Conservation (phyloP, 371 early-diverging fungal genomes). For the Conidiobolus incongruus region DNA sequence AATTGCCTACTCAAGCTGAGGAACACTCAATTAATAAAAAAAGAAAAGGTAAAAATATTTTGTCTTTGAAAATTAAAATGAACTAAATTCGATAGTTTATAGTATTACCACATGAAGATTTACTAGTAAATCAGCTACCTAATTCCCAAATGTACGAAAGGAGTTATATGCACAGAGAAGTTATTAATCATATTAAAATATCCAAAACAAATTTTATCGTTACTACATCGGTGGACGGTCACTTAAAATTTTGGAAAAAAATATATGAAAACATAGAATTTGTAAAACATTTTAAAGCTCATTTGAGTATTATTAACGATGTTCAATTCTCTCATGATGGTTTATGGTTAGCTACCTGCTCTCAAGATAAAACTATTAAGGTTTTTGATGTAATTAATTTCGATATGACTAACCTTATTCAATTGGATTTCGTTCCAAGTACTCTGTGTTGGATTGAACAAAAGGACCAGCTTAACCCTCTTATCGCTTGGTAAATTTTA, state of each 20-base stretch:
- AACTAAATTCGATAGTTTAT: background rate
- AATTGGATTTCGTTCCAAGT: conserved; percentile 46
- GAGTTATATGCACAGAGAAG: conserved; percentile 88
- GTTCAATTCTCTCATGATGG: conserved; percentile 53
- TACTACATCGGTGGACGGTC: conserved; percentile 86
- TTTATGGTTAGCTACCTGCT: conserved; percentile 54
- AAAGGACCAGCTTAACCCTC: conserved; percentile 54
- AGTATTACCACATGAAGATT: conserved; percentile 47
- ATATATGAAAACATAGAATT: conserved; percentile 82
- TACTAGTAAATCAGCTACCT: conserved; percentile 56
- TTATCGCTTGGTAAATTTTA: conserved; percentile 54
- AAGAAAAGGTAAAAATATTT: no score
- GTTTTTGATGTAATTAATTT: conserved; percentile 89
- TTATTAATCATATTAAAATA: conserved; percentile 46
- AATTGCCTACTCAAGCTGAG: no score
- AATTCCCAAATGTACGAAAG: conserved; percentile 72
- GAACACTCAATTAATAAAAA: no score
- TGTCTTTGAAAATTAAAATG: background rate
- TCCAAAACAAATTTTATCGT: conserved; percentile 79
- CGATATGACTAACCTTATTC: conserved; percentile 92
- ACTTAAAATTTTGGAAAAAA: conserved; percentile 97
- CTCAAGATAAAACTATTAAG: conserved; percentile 65
- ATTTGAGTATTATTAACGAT: conserved; percentile 39
- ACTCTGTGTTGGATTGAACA: conserved; percentile 71
- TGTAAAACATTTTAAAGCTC: conserved; percentile 87